Evolutionary conservation across 2,329 filamentous ascomycete genomes (phyloP), one percentile per base, ranked within the genome.

Genomic region (Cryphonectria japonica): DNA sequence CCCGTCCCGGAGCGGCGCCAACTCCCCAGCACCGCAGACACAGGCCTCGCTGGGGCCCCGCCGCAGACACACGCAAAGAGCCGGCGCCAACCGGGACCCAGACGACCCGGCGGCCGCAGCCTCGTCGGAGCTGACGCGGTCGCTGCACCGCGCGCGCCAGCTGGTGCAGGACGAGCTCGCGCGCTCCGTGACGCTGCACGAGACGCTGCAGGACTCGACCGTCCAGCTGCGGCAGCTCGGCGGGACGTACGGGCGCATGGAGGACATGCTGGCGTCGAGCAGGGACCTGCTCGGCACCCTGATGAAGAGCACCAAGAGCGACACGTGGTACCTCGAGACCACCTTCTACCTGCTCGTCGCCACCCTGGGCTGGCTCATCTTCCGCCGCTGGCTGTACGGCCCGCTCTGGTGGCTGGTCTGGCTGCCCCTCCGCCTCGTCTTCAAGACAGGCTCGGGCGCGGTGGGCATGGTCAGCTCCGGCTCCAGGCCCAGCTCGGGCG

Each of bases 301-400:
- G 62, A 83, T 98, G 63, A 89, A 89, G 73, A 96, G 93, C 74
- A 94, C 97, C 79, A 99, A 99, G 85, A 96, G 92, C 75, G 96
- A 99, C 79, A 98, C 95, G 2, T 99, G 96, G 96, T 99, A 99
- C 79, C 87, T 99, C 46, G 92, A 96, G 81, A 97, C 93, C 52
- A 90, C 95, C 2, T 90, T 98, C 75, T 97, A 95, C 79, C 86
- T 98, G 76, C 87, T 98, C 22, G 78, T 92, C 32, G 88, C 83
- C 7, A 98, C 94, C 0, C 89, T 95, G 59, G 85, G 84, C 41
- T 99, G 96, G 96, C 86, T 99, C 9, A 78, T 97, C 8, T 98
- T 97, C 78, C 86, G 96, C 39, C 85, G 96, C 61, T 85, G 95
- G 57, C 78, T 99, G 9, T 99, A 97, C 83, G 95, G 96, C 0